These are phyloP conservation scores for Phyllachora maydis DNA, from an alignment of 2,329 filamentous ascomycete species.

Conservation along the genomic window DNA sequence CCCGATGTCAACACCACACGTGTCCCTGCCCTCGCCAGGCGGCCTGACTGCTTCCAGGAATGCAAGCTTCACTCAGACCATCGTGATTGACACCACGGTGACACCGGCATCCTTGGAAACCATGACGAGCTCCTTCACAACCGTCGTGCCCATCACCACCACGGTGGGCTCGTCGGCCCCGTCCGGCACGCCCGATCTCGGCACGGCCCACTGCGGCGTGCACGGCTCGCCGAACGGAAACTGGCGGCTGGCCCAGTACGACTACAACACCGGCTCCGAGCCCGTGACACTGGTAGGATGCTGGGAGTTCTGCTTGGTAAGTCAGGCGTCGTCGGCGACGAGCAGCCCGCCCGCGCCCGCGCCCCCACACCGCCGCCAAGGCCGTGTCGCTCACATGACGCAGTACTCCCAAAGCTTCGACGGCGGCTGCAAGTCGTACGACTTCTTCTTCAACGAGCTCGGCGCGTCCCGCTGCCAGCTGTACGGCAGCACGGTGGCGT, in stretches of 20 bases:
- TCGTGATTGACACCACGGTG: constrained; percentile 14
- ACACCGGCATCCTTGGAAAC: constrained; percentile 10
- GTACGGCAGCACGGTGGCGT: constrained; percentile 13
- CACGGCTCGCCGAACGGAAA: constrained; percentile 13
- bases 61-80: no score
- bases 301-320: constrained; percentile 19
- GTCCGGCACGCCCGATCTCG: constrained; percentile 11
- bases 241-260: constrained; percentile 17
- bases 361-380: background rate
- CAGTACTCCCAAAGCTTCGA: constrained; percentile 12
- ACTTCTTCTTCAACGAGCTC: constrained; percentile 12
- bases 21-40: no score
- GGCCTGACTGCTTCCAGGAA: no score
- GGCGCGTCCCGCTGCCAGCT: constrained; percentile 14
- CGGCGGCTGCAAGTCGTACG: constrained; percentile 14
- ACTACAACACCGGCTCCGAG: constrained; percentile 12
- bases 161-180: constrained; percentile 11
- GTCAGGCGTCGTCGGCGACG: constrained; percentile 1
- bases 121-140: constrained; percentile 8
- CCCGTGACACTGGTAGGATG: constrained; percentile 17
- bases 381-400: background rate
- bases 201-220: constrained; percentile 15
- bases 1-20: no score
- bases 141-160: constrained; percentile 9
- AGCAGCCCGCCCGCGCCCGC: background rate